Evolutionary conservation across 257 asterid genomes (phyloP).

Genomic region (Rehmannia glutinosa): DNA sequence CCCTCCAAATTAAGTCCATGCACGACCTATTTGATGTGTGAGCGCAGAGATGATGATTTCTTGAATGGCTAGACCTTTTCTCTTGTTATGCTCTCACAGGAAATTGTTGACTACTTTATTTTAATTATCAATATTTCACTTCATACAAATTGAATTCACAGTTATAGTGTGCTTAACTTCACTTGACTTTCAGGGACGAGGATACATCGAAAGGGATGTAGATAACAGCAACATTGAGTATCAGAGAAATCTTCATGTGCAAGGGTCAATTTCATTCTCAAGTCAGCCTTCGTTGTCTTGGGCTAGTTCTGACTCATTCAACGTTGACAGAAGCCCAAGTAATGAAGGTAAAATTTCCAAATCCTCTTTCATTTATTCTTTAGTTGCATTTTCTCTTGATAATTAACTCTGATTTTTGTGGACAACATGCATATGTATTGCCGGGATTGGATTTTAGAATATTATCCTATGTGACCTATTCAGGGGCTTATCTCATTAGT

Average conservation of each 20-base stretch:
- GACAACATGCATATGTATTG: no score
- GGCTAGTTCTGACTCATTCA: constrained; percentile 52
- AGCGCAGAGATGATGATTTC: not conserved
- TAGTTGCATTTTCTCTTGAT: not conserved
- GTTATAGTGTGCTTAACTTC: not conserved
- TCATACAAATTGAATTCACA: not conserved
- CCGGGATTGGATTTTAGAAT: no score
- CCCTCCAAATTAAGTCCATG: no score
- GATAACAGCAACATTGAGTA: constrained; percentile 23
- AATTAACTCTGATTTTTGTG: no score
- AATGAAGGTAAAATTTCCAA: constrained; percentile 44
- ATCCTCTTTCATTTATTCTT: constrained; percentile 14
- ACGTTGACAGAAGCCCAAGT: constrained; percentile 41
- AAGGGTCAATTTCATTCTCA: constrained; percentile 41
- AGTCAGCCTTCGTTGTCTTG: constrained; percentile 61
- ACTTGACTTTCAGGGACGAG: constrained; percentile 40
- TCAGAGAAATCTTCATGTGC: constrained; percentile 35
- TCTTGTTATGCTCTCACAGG: not conserved
- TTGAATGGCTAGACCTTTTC: no score
- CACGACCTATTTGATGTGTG: no score
- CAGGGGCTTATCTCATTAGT: no score
- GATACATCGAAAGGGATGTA: constrained; percentile 31
- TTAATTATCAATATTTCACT: not conserved
- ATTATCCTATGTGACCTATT: no score
- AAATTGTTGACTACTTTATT: not conserved